These are phyloP conservation scores for Ophiorrhiza pumila DNA, from an alignment of 257 asterid genomes.

Conservation along the genomic window DNA sequence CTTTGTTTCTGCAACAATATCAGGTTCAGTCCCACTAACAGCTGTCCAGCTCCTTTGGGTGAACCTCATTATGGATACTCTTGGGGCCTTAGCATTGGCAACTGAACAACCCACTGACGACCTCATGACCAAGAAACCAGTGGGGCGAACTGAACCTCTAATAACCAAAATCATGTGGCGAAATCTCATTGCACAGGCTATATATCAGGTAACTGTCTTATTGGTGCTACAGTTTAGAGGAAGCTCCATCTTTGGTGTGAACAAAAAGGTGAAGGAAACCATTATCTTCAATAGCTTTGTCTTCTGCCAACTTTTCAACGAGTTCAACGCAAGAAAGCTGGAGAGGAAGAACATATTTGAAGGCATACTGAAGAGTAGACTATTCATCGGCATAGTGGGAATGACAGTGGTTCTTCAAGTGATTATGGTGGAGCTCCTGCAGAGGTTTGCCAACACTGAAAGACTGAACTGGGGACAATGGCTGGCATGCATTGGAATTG, in stretches of 20 bases:
- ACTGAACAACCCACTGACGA: slow-evolving; percentile 17
- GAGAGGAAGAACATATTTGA: slow-evolving; percentile 25
- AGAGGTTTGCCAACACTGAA: slow-evolving; percentile 36
- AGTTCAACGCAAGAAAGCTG: slow-evolving; percentile 20
- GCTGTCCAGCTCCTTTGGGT: slow-evolving; percentile 23
- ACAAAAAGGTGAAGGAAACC: slow-evolving; percentile 14
- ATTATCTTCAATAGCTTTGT: slow-evolving; percentile 21
- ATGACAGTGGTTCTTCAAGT: slow-evolving; percentile 33
- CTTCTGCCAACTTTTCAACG: slow-evolving; percentile 23
- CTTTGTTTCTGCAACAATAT: slow-evolving; percentile 16
- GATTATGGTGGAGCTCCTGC: slow-evolving; percentile 35
- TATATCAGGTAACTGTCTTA: slow-evolving; percentile 7
- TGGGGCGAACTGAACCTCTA: slow-evolving; percentile 18
- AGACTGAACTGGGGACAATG: slow-evolving; percentile 41
- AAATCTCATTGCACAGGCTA: slow-evolving; percentile 18
- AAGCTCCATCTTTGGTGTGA: slow-evolving; percentile 13
- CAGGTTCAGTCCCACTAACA: slow-evolving; percentile 18
- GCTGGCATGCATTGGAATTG: slow-evolving; percentile 34
- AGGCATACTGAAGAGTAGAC: slow-evolving; percentile 33
- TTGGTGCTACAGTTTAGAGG: slow-evolving; percentile 17
- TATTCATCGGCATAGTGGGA: slow-evolving; percentile 33
- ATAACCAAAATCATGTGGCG: slow-evolving; percentile 23
- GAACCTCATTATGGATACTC: slow-evolving; percentile 21
- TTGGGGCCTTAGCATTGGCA: slow-evolving; percentile 21
- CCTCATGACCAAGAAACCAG: slow-evolving; percentile 14